Base-by-base conservation (phyloP, 257 asterid genomes). In the Gentiana straminea region DNA sequence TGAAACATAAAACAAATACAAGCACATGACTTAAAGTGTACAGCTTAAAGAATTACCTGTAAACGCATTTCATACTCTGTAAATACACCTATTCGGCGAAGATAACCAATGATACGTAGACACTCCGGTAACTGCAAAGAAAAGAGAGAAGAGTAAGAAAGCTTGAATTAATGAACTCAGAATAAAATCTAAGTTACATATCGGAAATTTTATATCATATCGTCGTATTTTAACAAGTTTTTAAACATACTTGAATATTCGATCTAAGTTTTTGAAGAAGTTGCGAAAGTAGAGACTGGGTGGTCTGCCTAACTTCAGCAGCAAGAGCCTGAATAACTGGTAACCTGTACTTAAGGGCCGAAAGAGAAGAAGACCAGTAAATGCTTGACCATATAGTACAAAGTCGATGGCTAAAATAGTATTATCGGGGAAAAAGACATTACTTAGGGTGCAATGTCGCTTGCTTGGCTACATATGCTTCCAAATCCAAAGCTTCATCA, bases 401-500 rank as follows among this genome's bases (percentile, higher is more conserved):
- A 58, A 51, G 45, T 60, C 68, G 60, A 53, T 58, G 61, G 52
- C 47, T 70, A 61, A 64, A 66, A 68, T n/a, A 13, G 4, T 51
- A 62, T 54, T 61, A 55, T 66, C 55, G 43, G 49, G 67, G 55
- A 63, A 53, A 57, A 61, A 60, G 60, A 57, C 70, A 72, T 87
- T 70, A 92, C 99, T 83, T 81, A n/a, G 94, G 99, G 75, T 88
- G 94, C 97, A 92, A 75, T 13, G 97, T 74, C 51, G 89, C 78
- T 50, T 88, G 95, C 71, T 92, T 92, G 69, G 86, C 76, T 58
- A 92, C 95, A 73, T 77, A 88, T 72, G 97, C 92, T 79, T 84
- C 99, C 38, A 92, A 78, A 71, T 88, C 97, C 70, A 92, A 94
- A 66, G 99, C 97, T 80, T 92, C 99, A 53, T 92, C 99, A 63